phyloP scores from a whole-genome alignment of 352 stramenopile species.

The Globisporangium splendens region DNA sequence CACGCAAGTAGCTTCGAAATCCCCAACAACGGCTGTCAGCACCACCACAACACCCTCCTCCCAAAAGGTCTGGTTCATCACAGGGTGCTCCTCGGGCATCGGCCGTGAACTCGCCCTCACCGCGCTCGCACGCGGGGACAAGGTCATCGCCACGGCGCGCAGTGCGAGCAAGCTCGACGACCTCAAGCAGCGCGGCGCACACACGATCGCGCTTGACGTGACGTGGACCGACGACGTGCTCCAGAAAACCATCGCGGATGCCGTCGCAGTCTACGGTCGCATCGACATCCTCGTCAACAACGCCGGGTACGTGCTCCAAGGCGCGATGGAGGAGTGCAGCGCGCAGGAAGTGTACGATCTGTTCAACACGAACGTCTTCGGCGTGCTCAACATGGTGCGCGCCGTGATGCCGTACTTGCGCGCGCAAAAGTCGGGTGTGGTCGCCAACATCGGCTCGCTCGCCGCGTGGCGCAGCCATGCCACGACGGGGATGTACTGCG shows the following conservation, averaged over 20 bases:
- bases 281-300: constrained; percentile 61
- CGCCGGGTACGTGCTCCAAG: constrained; percentile 36
- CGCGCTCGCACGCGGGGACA: constrained; percentile 36
- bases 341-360: constrained; percentile 28
- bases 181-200: too few species aligned
- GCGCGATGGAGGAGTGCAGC: constrained; percentile 42
- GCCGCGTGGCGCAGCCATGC: constrained; percentile 24
- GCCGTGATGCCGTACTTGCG: constrained; percentile 45
- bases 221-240: constrained; percentile 32
- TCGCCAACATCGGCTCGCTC: constrained; percentile 40
- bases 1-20: too few species aligned
- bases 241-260: constrained; percentile 23
- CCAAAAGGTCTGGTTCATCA: constrained; percentile 12
- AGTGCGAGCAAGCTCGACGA: constrained; percentile 30
- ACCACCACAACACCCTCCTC: background rate
- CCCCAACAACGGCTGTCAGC: too few species aligned
- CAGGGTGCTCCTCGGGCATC: constrained; percentile 43
- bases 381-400: constrained; percentile 25
- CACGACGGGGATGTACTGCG: constrained; percentile 32
- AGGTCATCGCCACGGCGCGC: constrained; percentile 47
- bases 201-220: too few species aligned
- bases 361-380: constrained; percentile 48
- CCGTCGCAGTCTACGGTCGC: constrained; percentile 30
- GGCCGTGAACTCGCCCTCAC: constrained; percentile 41
- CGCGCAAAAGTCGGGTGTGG: constrained; percentile 28